Evolutionary conservation across 1,284 basidiomycete genomes (phyloP), one percentile per base, ranked within the genome.

Genomic region (Heterobasidion occidentale): DNA sequence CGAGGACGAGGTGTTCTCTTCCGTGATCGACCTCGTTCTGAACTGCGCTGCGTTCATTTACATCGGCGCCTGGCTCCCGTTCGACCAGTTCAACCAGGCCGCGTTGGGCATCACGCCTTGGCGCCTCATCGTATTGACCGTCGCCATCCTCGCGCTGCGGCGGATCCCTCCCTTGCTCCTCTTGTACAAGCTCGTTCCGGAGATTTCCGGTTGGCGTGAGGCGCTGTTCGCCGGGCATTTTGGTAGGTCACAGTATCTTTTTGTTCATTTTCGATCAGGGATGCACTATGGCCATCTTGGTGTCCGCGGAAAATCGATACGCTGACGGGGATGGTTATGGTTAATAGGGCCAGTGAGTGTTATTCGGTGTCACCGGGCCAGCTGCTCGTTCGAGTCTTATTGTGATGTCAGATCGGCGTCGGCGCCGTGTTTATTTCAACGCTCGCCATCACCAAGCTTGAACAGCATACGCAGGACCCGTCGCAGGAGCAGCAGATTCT

Each of bases 31-130:
- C 61, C 77, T 88, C 48, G 71, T 89, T 45, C 81, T 95, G 65
- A 95, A 95, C 67, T 91, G 88, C 64, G 86, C 80, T 12, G 88
- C 87, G 63, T 96, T 95, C 74, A 81, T 96, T 58, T 95, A 94
- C 70, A 92, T 95, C 56, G 93, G 92, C 36, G 92, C 94, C 3
- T 90, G 88, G 88, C 76, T 94, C 46, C 91, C 92, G 0, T 95
- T 95, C 68, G 64, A 75, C 8, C 68, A 78, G 8, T 95, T 89
- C 70, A 79, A 83, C 60, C 72, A 76, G 33, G 74, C 78, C 0
- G 76, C 75, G 9, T 71, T 92, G 15, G 86, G 85, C 0, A 80
- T 96, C 54, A 77, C 75, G 0, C 84, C 86, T 1, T 88, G 88
- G 86, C 76, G 84, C n/a, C 74, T 96, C 17, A 66, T 88, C 9